phyloP scores from a whole-genome alignment of 1,284 basidiomycete species.

The Laetiporus sulphureus region DNA sequence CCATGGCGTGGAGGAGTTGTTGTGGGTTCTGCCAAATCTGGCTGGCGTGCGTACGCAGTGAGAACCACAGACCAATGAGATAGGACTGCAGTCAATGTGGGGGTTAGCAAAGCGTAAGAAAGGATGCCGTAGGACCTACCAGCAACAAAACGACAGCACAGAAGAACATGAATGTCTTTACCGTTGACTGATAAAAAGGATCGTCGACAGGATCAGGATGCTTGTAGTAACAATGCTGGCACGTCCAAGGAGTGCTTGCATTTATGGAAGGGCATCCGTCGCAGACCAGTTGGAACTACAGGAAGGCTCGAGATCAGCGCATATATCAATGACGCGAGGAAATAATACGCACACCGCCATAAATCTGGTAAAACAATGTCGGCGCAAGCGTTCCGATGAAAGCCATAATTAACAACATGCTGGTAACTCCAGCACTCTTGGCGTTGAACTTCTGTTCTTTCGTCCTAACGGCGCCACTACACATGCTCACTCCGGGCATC shows the following conservation, averaged over 20 bases:
- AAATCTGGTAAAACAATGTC: constrained; percentile 97
- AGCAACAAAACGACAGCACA: constrained; percentile 88
- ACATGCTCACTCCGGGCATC: constrained; percentile 98
- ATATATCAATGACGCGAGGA: constrained; percentile 7
- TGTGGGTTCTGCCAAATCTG: constrained; percentile 99
- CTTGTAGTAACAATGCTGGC: constrained; percentile 91
- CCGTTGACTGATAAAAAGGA: constrained; percentile 94
- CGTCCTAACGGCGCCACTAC: constrained; percentile 82
- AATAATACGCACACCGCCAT: constrained; percentile 77
- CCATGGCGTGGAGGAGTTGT: constrained; percentile 67
- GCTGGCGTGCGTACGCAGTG: constrained; percentile 93
- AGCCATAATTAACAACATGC: constrained; percentile 99
- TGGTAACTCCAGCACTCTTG: constrained; percentile 96
- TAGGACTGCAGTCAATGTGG: constrained; percentile 65
- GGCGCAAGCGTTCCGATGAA: constrained; percentile 96
- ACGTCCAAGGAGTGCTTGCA: constrained; percentile 66
- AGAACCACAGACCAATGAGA: constrained; percentile 97
- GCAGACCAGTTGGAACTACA: constrained; percentile 89
- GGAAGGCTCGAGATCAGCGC: neutral
- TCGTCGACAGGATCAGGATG: constrained; percentile 91
- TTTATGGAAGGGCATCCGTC: constrained; percentile 72
- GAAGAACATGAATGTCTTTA: constrained; percentile 91
- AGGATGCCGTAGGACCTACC: constrained; percentile 44
- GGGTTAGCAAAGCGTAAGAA: neutral
- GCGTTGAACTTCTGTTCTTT: constrained; percentile 99